phyloP scores from a whole-genome alignment of 2,329 filamentous ascomycete species.

The Aspergillus chevalieri region DNA sequence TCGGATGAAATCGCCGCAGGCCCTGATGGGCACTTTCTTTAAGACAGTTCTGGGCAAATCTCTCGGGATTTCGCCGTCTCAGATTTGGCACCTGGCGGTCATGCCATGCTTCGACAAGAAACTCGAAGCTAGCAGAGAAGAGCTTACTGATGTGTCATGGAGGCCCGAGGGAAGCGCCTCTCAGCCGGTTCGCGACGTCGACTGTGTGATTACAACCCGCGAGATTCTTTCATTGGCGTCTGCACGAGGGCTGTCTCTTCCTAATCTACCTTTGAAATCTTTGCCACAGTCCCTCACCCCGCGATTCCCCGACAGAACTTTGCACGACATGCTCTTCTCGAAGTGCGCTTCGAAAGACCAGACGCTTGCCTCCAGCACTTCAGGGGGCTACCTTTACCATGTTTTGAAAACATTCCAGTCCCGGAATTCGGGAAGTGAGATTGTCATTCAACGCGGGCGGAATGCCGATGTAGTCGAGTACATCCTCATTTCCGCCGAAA shows the following conservation, averaged over 20 bases:
- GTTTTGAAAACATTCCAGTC: constrained; percentile 70
- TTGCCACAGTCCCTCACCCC: constrained; percentile 42
- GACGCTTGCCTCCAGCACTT: constrained; percentile 62
- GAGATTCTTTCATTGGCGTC: constrained; percentile 87
- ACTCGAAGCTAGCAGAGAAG: constrained; percentile 86
- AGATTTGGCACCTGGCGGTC: constrained; percentile 89
- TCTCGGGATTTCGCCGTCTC: constrained; percentile 65
- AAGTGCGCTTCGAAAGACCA: constrained; percentile 32
- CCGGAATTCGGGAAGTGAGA: constrained; percentile 62
- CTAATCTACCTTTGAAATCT: constrained; percentile 58
- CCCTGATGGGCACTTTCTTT: constrained; percentile 78
- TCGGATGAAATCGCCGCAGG: constrained; percentile 87
- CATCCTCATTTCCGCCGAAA: constrained; percentile 53
- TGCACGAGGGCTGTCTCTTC: constrained; percentile 71
- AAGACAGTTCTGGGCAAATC: constrained; percentile 75
- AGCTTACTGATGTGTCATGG: constrained; percentile 81
- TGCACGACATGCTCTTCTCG: constrained; percentile 71
- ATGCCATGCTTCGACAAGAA: constrained; percentile 99
- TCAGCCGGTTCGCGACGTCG: constrained; percentile 69
- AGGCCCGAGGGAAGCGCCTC: constrained; percentile 27
- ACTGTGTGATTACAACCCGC: constrained; percentile 95
- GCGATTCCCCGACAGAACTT: constrained; percentile 65
- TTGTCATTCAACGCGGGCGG: constrained; percentile 68
- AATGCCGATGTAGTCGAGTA: constrained; percentile 92
- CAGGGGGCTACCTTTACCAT: constrained; percentile 82